Percentiles rank a stretch among this genome's conserved stretches.
Evolutionary conservation across 1,139 yeast genomes (phyloP).

Genomic region (Diutina ranongensis): DNA sequence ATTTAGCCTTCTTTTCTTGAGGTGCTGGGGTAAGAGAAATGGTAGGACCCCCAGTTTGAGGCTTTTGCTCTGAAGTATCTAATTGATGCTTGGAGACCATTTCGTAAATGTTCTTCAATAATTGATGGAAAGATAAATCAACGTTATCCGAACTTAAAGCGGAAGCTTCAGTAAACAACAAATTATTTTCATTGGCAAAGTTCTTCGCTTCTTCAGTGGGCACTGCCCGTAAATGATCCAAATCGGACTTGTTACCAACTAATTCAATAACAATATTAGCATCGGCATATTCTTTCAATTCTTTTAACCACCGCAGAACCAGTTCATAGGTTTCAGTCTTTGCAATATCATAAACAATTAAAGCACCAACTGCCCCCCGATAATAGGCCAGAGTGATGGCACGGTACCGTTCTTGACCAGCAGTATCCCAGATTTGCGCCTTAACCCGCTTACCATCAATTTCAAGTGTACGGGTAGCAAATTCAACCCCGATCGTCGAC

Average conservation of each 20-base stretch:
- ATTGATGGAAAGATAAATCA: conserved; percentile 86
- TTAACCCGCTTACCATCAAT: conserved; percentile 92
- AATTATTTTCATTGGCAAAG: conserved; percentile 87
- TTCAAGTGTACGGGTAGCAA: conserved; percentile 91
- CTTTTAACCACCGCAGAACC: conserved; percentile 91
- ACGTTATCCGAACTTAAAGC: conserved; percentile 94
- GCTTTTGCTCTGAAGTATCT: conserved; percentile 44
- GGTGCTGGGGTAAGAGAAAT: conserved; percentile 92
- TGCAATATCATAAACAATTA: conserved; percentile 90
- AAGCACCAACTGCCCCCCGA: conserved; percentile 96
- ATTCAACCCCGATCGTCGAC: conserved; percentile 95
- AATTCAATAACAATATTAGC: conserved; percentile 93
- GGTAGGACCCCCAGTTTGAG: conserved; percentile 61
- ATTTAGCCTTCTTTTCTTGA: conserved; percentile 57
- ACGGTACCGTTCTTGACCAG: conserved; percentile 97
- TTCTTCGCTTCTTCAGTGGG: conserved; percentile 96
- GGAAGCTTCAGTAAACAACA: conserved; percentile 93
- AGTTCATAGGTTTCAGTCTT: conserved; percentile 89
- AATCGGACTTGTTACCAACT: conserved; percentile 90
- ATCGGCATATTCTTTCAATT: conserved; percentile 92
- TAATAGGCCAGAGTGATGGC: conserved; percentile 97
- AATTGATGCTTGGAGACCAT: conserved; percentile 82
- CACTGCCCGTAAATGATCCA: conserved; percentile 91
- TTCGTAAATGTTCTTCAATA: conserved; percentile 85
- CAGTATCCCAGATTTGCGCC: conserved; percentile 99